phyloP scores from a whole-genome alignment of 2,329 filamentous ascomycete species.

The Xylaria sp. region DNA sequence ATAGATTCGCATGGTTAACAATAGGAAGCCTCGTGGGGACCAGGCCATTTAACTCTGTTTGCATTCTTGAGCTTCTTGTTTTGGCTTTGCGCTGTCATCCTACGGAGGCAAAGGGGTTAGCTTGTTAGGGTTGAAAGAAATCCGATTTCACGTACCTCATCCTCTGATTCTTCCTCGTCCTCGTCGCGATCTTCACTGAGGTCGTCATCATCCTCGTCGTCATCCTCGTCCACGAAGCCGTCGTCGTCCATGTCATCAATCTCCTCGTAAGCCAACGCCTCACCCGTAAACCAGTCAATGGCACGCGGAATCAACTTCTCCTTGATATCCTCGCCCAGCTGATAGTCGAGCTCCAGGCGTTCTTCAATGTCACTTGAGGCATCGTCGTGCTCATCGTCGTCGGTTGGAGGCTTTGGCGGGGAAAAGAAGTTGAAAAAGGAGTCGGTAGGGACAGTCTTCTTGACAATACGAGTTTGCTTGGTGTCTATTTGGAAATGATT shows the following conservation, averaged over 20 bases:
- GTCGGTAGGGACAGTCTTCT: conserved; percentile 98
- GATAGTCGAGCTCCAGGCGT: conserved; percentile 97
- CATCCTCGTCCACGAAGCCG: conserved; percentile 86
- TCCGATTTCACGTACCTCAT: conserved; percentile 68
- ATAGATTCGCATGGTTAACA: conserved; percentile 30
- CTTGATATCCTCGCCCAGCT: conserved; percentile 99
- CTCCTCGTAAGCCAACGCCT: conserved; percentile 96
- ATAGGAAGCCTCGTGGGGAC: conserved; percentile 16
- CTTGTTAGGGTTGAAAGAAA: conserved; percentile 9
- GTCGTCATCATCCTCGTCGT: conserved; percentile 90
- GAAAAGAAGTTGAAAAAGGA: conserved; percentile 99
- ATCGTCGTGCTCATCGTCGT: conserved; percentile 75
- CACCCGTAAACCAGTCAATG: conserved; percentile 99
- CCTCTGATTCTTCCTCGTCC: conserved; percentile 84
- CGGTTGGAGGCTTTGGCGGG: conserved; percentile 84
- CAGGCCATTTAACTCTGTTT: conserved; percentile 81
- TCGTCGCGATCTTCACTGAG: conserved; percentile 79
- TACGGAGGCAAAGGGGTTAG: conserved; percentile 55
- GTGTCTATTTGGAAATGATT: conserved; percentile 72
- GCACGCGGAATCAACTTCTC: conserved; percentile 99
- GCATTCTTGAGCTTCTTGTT: conserved; percentile 94
- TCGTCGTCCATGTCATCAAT: conserved; percentile 84
- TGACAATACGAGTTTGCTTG: conserved; percentile 98
- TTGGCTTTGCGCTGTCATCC: conserved; percentile 89
- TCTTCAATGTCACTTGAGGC: conserved; percentile 89